A percentile compares a stretch with the other conserved stretches of the same genome.
These are phyloP conservation scores for Mrakia blollopis DNA, from an alignment of 768 basidiomycete species.

Conservation along the genomic window DNA sequence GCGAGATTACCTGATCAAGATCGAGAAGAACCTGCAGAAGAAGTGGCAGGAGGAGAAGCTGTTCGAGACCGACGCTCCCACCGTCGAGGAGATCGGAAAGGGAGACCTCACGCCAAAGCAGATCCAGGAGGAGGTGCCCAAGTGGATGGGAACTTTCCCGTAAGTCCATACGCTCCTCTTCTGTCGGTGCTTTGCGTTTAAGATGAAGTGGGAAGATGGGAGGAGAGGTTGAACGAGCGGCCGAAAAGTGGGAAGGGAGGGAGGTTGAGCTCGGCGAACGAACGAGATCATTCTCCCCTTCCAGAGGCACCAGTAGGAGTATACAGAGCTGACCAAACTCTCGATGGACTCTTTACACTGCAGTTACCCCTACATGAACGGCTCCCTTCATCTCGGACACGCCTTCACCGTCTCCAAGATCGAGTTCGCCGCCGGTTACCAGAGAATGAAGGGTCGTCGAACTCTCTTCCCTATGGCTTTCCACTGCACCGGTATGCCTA, in stretches of 20 bases:
- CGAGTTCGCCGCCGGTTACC: constrained; percentile 91
- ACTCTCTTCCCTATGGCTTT: constrained; percentile 96
- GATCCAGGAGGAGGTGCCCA: constrained; percentile 72
- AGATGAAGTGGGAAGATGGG: too few relatives aligned
- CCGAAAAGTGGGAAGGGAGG: constrained; percentile 4
- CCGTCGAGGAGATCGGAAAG: constrained; percentile 47
- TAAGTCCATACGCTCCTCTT: constrained; percentile 47
- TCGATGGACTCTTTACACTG: background rate
- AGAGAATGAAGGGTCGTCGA: constrained; percentile 89
- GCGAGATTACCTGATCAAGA: constrained; percentile 73
- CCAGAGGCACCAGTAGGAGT: background rate
- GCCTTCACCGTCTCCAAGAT: constrained; percentile 98
- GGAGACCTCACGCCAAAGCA: constrained; percentile 59
- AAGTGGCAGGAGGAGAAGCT: constrained; percentile 69
- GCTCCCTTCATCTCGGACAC: constrained; percentile 91
- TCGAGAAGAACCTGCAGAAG: constrained; percentile 80
- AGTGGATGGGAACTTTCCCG: constrained; percentile 97
- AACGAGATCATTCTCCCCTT: constrained; percentile 40
- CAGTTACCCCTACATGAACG: constrained; percentile 77
- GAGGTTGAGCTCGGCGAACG: background rate
- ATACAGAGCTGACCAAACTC: background rate
- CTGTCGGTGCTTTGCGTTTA: background rate
- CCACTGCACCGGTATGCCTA: constrained; percentile 98
- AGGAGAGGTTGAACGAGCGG: background rate
- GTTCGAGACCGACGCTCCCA: constrained; percentile 82